phyloP scores from a whole-genome alignment of 2,329 filamentous ascomycete genomes.

The Teratosphaeria gauchensis region DNA sequence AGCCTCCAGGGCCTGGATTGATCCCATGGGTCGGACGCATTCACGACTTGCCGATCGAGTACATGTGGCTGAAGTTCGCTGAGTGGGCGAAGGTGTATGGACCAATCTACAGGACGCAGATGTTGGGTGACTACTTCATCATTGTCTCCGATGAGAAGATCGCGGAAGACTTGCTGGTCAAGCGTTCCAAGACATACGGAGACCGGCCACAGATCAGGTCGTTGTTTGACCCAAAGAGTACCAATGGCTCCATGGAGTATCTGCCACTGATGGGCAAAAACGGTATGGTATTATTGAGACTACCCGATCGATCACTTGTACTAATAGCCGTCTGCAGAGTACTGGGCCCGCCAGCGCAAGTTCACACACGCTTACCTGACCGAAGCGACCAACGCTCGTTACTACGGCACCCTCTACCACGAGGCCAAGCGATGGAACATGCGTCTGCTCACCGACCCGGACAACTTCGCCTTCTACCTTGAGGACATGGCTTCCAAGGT shows the following conservation, averaged over 20 bases:
- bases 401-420: slow-evolving; percentile 27
- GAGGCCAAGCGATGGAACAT: slow-evolving; percentile 47
- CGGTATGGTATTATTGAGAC: not conserved
- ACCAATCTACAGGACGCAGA: slow-evolving; percentile 27
- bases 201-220: slow-evolving; percentile 29
- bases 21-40: slow-evolving; percentile 29
- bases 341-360: slow-evolving; percentile 19
- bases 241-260: slow-evolving; percentile 24
- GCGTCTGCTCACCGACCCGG: slow-evolving; percentile 23
- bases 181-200: slow-evolving; percentile 23
- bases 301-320: not conserved
- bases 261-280: slow-evolving; percentile 24
- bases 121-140: slow-evolving; percentile 22
- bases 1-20: slow-evolving; percentile 32
- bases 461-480: slow-evolving; percentile 28
- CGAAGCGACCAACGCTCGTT: slow-evolving; percentile 28
- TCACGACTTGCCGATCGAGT: slow-evolving; percentile 40
- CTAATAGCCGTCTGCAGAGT: slow-evolving; percentile 10
- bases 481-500: slow-evolving; percentile 51
- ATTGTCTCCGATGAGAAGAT: slow-evolving; percentile 28
- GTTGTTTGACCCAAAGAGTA: slow-evolving; percentile 46
- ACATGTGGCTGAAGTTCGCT: slow-evolving; percentile 44
- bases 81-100: slow-evolving; percentile 26
- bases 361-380: slow-evolving; percentile 22
- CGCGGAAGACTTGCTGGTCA: slow-evolving; percentile 25